Conservation (phyloP, 331 rosid species). For the Rosa hybrid region DNA sequence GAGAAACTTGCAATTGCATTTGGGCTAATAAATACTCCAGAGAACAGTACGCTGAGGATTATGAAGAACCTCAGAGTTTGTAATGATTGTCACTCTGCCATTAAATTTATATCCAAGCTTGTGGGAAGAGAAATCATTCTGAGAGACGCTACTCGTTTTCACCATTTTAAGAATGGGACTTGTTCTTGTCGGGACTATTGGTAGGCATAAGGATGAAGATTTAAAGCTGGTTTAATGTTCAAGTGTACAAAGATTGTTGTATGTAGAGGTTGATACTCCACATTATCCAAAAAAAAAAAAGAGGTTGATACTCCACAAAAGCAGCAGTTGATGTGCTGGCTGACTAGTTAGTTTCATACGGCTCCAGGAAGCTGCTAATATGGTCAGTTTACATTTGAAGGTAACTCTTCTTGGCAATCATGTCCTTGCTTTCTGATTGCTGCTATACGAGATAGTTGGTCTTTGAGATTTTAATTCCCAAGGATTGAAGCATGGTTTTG, state of each 20-base stretch:
- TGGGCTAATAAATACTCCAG: conserved; percentile 72
- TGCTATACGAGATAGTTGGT: not conserved
- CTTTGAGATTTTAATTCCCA: not conserved
- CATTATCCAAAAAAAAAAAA: no score
- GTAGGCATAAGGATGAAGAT: conserved; percentile 35
- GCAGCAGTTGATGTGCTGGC: not conserved
- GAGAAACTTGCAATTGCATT: conserved; percentile 84
- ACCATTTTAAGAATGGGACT: conserved; percentile 72
- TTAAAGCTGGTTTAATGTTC: not conserved
- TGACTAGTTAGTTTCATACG: not conserved
- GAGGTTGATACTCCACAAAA: not conserved
- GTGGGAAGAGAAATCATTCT: conserved; percentile 73
- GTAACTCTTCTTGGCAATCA: not conserved
- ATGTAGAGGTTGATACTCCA: not conserved
- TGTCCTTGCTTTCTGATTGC: not conserved
- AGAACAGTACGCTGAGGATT: conserved; percentile 54
- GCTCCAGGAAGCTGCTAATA: not conserved
- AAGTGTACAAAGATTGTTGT: not conserved
- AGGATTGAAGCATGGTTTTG: not conserved
- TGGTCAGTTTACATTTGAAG: not conserved
- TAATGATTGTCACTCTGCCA: conserved; percentile 78
- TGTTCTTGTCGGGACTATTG: conserved; percentile 87
- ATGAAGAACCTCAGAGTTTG: conserved; percentile 89
- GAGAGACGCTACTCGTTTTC: conserved; percentile 77
- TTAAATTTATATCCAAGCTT: conserved; percentile 80